Evolutionary conservation across 2,329 filamentous ascomycete genomes (phyloP), one percentile per base, ranked within the genome.

Genomic region (Trichoderma endophyticum): DNA sequence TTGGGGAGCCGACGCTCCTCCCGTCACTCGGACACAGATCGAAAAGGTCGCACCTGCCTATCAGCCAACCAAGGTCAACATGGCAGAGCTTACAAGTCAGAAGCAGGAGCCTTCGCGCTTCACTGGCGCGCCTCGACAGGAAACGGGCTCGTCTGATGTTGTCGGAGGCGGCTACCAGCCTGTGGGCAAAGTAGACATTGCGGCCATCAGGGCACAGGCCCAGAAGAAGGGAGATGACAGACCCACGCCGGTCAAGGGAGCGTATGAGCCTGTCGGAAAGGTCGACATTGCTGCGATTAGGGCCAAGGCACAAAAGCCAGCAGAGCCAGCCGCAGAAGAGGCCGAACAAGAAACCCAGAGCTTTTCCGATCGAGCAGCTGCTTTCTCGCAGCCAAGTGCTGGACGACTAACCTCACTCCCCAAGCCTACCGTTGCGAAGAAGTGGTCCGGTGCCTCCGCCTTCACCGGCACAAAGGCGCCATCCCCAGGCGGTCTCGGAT

Each of bases 161-260:
- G 90, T 98, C 66, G 92, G 84, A 78, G 96, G 96, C 59, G 92
- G 88, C 18, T 99, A 99, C 82, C 94, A 98, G 80, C 96, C 96
- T 24, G 85, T 99, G 77, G 96, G 96, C 71, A 98, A 98, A 84
- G 93, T 99, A n/a, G 95, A 99, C 78, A 98, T 99, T 82, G 92
- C 92, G 28, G 95, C 94, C 48, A 92, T 99, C 76, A 90, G 96
- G 74, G 91, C 86, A 80, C 93, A 88, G 84, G 94, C 83, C 79
- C 91, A 86, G 85, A 91, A 85, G 77, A 86, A 80, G 81, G 87
- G 87, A 60, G 94, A 98, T 78, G 92, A 97, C 76, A 88, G 94
- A 70, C 96, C 96, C 4, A 89, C 92, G 1, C 88, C 90, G 6
- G 93, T 98, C 24, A 98, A 97, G 83, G 96, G 96, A 56, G 89